Evolutionary conservation across 2,329 filamentous ascomycete genomes (phyloP), one percentile per base, ranked within the genome.

Genomic region (Nothomitra cinnamomea): DNA sequence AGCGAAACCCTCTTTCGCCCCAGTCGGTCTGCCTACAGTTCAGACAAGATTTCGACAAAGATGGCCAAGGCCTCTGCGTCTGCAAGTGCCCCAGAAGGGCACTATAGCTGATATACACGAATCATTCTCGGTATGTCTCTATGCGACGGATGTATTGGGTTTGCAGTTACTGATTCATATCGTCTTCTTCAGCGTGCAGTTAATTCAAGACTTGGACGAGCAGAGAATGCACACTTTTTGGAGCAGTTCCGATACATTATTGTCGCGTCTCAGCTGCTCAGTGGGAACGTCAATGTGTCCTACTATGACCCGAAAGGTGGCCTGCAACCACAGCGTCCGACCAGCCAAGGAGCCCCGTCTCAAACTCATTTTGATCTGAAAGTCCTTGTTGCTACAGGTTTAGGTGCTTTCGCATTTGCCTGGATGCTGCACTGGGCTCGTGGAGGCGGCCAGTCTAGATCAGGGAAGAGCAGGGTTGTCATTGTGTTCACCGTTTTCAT

Each of bases 161-260:
- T 17, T 43, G 35, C 22, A 22, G 24, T 24, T 45, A 38, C 32
- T 51, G 45, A 22, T 52, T 21, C 45, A 58, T 47, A 54, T 19
- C 43, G 19, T 19, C 48, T 32, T 41, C 19, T 49, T 43, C 49
- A 86, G 82, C 77, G 75, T 61, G 83, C 78, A 8, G 76, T 89
- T 55, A 84, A 83, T 58, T 81, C 82, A 41, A 77, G 79, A 57
- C 76, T 94, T 57, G 82, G 85, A 54, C 76, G 82, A 58, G 80
- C 78, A 60, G 88, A 94, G 61, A 94, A 89, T 64, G 77, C 83
- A 60, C 82, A 82, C 59, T 95, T 95, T 62, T 75, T 95, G 56
- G 89, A 95, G 67, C 85, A 88, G 63, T 95, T 95, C 63, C 85
- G 89, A 58, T 95, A 95, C 68, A 84, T 86, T 21, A 86, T 95